These are phyloP conservation scores for Aspergillus novofumigatus DNA, from an alignment of 2,329 filamentous ascomycete genomes.

Conservation along the genomic window DNA sequence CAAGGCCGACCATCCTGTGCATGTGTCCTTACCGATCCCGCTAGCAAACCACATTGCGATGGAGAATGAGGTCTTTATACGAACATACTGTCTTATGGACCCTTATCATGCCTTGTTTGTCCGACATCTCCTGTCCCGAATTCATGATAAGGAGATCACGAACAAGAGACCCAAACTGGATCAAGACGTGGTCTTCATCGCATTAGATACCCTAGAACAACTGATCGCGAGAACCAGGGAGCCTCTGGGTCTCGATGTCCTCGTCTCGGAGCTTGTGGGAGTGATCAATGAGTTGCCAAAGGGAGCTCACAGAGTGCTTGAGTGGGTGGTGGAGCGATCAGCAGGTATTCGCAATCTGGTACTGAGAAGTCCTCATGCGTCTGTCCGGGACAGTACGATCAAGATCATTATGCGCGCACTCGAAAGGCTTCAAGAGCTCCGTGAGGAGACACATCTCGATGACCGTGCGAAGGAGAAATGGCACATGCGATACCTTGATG, in stretches of 20 bases:
- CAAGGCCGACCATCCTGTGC: slow-evolving; percentile 48
- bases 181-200: slow-evolving; percentile 38
- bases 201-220: slow-evolving; percentile 65
- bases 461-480: slow-evolving; percentile 20
- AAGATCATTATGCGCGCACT: slow-evolving; percentile 53
- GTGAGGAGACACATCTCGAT: slow-evolving; percentile 23
- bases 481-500: slow-evolving; percentile 23
- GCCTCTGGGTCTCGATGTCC: slow-evolving; percentile 56
- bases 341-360: slow-evolving; percentile 62
- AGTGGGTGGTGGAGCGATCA: slow-evolving; percentile 56
- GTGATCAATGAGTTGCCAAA: slow-evolving; percentile 49
- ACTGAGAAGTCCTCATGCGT: slow-evolving; percentile 55
- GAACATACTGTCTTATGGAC: slow-evolving; percentile 76
- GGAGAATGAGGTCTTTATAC: slow-evolving; percentile 70
- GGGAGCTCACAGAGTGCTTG: slow-evolving; percentile 57
- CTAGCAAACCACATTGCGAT: slow-evolving; percentile 56
- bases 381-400: slow-evolving; percentile 53
- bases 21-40: slow-evolving; percentile 42
- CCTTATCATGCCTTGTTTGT: slow-evolving; percentile 66
- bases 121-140: slow-evolving; percentile 55
- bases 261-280: slow-evolving; percentile 50
- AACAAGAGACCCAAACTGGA: slow-evolving; percentile 48
- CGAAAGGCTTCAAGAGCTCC: slow-evolving; percentile 47
- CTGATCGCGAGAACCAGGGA: slow-evolving; percentile 70
- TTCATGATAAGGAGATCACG: slow-evolving; percentile 48